Evolutionary conservation across 495 filamentous ascomycete species (phyloP), one percentile per base, ranked within the genome.

Genomic region (Haplographium delicatum): DNA sequence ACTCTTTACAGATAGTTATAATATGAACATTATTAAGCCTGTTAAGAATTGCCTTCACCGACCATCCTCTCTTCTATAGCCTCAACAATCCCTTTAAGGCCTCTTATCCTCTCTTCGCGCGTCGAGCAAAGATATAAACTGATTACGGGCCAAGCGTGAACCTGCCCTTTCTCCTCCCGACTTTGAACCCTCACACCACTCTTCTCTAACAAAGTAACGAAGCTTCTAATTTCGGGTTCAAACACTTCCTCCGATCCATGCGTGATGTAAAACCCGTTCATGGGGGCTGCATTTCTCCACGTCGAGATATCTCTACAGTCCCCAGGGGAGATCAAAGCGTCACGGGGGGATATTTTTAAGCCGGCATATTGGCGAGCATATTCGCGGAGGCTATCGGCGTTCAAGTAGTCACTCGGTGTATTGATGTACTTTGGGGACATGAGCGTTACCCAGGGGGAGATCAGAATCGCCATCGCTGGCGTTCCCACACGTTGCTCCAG

Each of bases 71-170:
- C 33, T 13, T 30, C 42, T 11, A 56, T 51, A 41, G 41, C 41
- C 41, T 31, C 43, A 18, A 76, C 78, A 38, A 88, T 69, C 56
- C 66, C 59, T 44, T 62, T 68, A 53, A 90, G 57, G 9, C 83
- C 84, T 35, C 72, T 71, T 52, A 74, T 65, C 51, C 86, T 67
- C 62, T 76, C 70, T n/a, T 70, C 67, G 35, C 64, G 60, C 19
- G 70, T 74, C 35, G 70, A 69, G 43, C 78, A 78, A 15, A 89
- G 64, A 60, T 88, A 90, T 35, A 89, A 59, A 26, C 72, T 74
- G 13, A 81, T 85, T 22, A 91, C 81, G 11, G 86, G 86, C 87
- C 86, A 90, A 9, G 83, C 85, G 68, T 91, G 86, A 47, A 89
- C 80, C 18, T 75, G 81, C 4, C 77, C 83, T 24, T 53, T 25